phyloP scores from a whole-genome alignment of 2,329 filamentous ascomycete species.

The Nannizzia gypsea region DNA sequence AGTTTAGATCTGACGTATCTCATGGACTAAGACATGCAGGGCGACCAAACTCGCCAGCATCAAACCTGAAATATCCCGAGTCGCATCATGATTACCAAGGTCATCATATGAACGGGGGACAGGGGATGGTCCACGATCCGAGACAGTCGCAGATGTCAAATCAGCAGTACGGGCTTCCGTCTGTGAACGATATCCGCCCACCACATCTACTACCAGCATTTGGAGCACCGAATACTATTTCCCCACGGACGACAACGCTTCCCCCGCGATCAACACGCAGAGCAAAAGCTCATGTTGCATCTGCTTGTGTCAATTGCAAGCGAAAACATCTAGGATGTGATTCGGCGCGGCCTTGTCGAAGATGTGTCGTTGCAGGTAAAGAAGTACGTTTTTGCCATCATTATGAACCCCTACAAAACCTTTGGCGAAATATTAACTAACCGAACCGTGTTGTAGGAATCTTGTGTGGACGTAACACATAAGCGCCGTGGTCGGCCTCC shows the following conservation, averaged over 20 bases:
- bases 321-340: conserved; percentile 30
- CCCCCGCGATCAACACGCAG: conserved; percentile 23
- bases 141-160: conserved; percentile 1
- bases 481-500: conserved; percentile 27
- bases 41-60: conserved; percentile 17
- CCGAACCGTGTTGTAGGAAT: conserved; percentile 15
- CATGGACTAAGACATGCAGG: conserved; percentile 20
- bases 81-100: not conserved
- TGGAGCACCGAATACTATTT: conserved; percentile 9
- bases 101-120: conserved; percentile 1
- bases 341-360: conserved; percentile 24
- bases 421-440: not conserved
- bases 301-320: conserved; percentile 31
- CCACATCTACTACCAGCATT: conserved; percentile 12
- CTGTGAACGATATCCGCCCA: conserved; percentile 4
- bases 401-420: not conserved
- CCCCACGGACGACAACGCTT: conserved; percentile 12
- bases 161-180: conserved; percentile 10
- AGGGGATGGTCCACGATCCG: conserved; percentile 5
- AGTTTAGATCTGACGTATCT: conserved; percentile 17
- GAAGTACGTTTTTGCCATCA: conserved; percentile 19
- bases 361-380: conserved; percentile 28
- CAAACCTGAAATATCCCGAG: not conserved
- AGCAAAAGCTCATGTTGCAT: conserved; percentile 28
- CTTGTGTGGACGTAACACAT: conserved; percentile 26